These are phyloP conservation scores for Primulina tabacum DNA, from an alignment of 257 asterid species.

Conservation along the genomic window DNA sequence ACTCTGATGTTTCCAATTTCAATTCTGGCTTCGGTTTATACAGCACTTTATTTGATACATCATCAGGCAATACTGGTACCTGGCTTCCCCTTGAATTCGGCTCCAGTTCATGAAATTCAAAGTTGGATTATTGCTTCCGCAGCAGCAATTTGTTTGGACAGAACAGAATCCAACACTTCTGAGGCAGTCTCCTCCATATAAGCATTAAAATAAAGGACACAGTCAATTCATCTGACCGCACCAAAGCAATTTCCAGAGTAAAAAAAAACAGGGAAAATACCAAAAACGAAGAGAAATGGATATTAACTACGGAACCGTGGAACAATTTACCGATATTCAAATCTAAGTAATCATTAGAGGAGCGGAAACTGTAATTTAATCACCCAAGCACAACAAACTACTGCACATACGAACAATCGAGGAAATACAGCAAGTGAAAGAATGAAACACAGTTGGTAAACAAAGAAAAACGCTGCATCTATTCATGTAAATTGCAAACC, in stretches of 20 bases:
- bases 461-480: background rate
- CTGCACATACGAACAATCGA: background rate
- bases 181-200: constrained; percentile 36
- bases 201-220: constrained; percentile 9
- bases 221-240: constrained; percentile 25
- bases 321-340: background rate
- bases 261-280: background rate
- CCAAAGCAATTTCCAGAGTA: constrained; percentile 18
- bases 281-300: constrained; percentile 7
- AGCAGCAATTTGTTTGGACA: constrained; percentile 33
- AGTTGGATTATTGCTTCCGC: constrained; percentile 28
- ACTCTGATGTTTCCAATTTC: constrained; percentile 20
- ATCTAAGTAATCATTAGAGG: constrained; percentile 7
- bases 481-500: background rate
- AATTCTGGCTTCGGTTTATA: constrained; percentile 18
- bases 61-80: constrained; percentile 8
- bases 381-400: constrained; percentile 14
- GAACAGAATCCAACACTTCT: constrained; percentile 31
- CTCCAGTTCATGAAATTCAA: constrained; percentile 29
- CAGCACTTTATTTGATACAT: constrained; percentile 27
- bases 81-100: constrained; percentile 2
- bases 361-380: constrained; percentile 12
- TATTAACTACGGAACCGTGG: background rate
- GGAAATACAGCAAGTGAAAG: background rate
- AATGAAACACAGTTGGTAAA: background rate